Evolutionary conservation across 148 eudicot genomes (phyloP).

Genomic region (Drosera capensis): DNA sequence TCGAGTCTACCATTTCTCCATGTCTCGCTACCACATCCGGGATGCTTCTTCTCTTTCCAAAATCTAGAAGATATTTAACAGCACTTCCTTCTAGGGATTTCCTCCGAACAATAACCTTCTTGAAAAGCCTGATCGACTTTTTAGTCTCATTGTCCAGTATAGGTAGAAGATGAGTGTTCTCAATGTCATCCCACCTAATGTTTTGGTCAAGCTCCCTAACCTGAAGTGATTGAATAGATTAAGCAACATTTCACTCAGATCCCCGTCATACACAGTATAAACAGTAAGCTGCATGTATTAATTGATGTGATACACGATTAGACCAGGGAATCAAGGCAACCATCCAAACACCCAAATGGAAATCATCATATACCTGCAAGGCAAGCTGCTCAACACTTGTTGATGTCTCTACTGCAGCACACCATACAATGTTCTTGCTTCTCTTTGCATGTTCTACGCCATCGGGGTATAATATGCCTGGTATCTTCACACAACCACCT

Average conservation of each 20-base stretch:
- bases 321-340: too few relatives aligned
- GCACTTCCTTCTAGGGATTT: conserved; percentile 41
- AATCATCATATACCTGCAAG: conserved; percentile 85
- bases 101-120: conserved; percentile 65
- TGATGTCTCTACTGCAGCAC: conserved; percentile 69
- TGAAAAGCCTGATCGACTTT: conserved; percentile 59
- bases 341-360: too few relatives aligned
- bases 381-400: conserved; percentile 74
- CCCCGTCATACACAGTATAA: background rate
- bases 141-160: conserved; percentile 46
- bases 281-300: too few relatives aligned
- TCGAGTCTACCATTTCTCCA: conserved; percentile 48
- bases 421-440: conserved; percentile 55
- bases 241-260: background rate
- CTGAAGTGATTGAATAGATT: conserved; percentile 23
- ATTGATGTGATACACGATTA: too few relatives aligned
- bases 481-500: conserved; percentile 74
- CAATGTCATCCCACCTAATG: conserved; percentile 84
- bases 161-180: conserved; percentile 39
- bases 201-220: conserved; percentile 74
- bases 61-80: conserved; percentile 82
- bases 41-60: conserved; percentile 80
- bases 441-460: conserved; percentile 53
- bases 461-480: conserved; percentile 53
- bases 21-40: conserved; percentile 71